These are phyloP conservation scores for Ilyonectria sp. DNA, from an alignment of 2,329 filamentous ascomycete genomes.

Conservation along the genomic window DNA sequence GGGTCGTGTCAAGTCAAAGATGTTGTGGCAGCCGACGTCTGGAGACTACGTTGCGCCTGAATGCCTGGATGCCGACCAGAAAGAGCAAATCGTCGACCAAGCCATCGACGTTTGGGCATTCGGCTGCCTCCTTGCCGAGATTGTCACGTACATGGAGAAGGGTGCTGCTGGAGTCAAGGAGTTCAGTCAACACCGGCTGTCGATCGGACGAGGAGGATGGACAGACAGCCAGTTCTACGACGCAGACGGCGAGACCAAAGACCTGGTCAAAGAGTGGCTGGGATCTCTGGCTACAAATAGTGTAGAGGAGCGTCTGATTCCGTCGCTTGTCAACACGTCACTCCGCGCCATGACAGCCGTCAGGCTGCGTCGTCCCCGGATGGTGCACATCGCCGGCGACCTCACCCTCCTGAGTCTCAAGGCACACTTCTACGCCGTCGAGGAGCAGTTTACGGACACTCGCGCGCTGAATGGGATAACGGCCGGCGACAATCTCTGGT, in stretches of 20 bases:
- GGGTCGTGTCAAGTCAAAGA: background rate
- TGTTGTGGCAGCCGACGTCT: background rate
- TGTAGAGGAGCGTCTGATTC: background rate
- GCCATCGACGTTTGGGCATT: conserved; percentile 17
- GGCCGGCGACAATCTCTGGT: background rate
- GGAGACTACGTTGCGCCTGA: conserved; percentile 10
- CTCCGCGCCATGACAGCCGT: background rate
- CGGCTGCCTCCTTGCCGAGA: conserved; percentile 6
- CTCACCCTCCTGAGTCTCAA: background rate
- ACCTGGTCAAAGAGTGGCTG: background rate
- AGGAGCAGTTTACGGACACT: background rate
- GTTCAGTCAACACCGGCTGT: background rate
- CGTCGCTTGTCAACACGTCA: background rate
- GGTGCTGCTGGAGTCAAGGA: background rate
- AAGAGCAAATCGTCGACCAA: background rate
- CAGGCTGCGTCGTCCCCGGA: background rate
- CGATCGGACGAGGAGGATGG: background rate
- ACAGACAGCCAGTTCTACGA: background rate
- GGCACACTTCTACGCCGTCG: background rate
- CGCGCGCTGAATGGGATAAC: background rate
- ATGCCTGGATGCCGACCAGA: conserved; percentile 6
- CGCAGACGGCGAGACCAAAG: background rate
- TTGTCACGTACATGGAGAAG: background rate
- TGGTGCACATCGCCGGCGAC: background rate
- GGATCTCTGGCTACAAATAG: background rate